Percentiles rank a stretch among this genome's conserved stretches.
Evolutionary conservation across 495 filamentous ascomycete genomes (phyloP).

Genomic region (Penicillium arizonense): DNA sequence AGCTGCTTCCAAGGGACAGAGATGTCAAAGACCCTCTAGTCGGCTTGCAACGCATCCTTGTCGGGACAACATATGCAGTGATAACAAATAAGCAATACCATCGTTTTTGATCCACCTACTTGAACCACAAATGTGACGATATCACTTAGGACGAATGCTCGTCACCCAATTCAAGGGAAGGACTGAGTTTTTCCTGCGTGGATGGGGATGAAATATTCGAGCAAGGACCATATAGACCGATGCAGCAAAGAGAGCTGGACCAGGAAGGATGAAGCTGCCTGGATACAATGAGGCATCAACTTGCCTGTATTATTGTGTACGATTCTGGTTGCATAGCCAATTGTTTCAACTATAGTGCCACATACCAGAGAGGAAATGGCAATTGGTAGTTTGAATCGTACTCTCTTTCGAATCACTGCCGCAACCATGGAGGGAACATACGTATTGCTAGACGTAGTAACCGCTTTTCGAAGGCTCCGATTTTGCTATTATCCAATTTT

Average conservation of each 20-base stretch:
- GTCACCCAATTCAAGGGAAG: constrained; percentile 10
- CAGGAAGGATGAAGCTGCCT: constrained; percentile 29
- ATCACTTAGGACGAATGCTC: constrained; percentile 23
- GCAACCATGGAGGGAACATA: background rate
- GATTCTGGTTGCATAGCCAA: constrained; percentile 45
- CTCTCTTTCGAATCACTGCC: constrained; percentile 2
- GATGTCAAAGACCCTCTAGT: too few species aligned
- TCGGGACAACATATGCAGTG: too few species aligned
- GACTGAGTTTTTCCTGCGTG: constrained; percentile 30
- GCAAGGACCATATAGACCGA: constrained; percentile 54
- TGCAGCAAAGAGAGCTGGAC: constrained; percentile 42
- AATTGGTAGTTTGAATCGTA: constrained; percentile 5
- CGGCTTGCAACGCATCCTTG: too few species aligned
- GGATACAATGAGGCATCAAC: constrained; percentile 24
- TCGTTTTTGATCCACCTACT: background rate
- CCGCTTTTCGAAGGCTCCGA: constrained; percentile 11
- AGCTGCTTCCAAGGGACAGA: too few species aligned
- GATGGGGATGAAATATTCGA: constrained; percentile 38
- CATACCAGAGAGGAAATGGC: background rate
- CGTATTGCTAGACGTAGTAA: constrained; percentile 11
- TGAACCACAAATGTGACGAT: constrained; percentile 20
- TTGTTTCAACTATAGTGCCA: constrained; percentile 39
- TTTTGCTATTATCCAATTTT: constrained; percentile 1
- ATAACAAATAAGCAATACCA: too few species aligned
- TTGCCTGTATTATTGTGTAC: constrained; percentile 13